Conservation (phyloP, 306 rosid species). For the Herpetospermum pedunculosum region DNA sequence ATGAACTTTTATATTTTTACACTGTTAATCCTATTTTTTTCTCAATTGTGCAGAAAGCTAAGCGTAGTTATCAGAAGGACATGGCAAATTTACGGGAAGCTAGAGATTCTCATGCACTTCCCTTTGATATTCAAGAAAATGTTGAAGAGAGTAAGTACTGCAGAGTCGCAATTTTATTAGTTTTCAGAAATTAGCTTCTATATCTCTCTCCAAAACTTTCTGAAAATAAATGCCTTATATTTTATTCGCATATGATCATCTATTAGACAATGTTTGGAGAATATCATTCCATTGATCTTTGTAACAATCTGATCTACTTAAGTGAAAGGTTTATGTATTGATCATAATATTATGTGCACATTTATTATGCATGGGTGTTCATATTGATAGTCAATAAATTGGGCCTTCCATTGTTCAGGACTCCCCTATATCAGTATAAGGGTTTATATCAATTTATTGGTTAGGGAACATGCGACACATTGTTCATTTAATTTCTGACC, state of each 20-base stretch:
- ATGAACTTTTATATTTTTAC: not conserved
- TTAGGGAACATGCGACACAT: not conserved
- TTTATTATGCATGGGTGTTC: not conserved
- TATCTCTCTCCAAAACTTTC: not conserved
- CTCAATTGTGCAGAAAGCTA: conserved; percentile 61
- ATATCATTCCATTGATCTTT: not conserved
- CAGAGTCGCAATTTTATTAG: not conserved
- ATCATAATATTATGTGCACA: not conserved
- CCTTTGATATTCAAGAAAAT: conserved; percentile 42
- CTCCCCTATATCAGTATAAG: not conserved
- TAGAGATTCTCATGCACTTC: conserved; percentile 44
- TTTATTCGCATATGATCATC: not conserved
- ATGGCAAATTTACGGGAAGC: conserved; percentile 44
- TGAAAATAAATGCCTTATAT: not conserved
- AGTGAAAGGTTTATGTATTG: not conserved
- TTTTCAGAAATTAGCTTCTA: not conserved
- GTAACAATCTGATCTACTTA: not conserved
- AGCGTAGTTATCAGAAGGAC: conserved; percentile 88
- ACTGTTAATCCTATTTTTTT: not conserved
- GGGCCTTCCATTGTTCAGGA: not conserved
- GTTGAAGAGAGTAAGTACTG: conserved; percentile 40
- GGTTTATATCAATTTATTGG: not conserved
- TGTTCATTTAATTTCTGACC: not conserved
- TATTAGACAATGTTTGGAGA: not conserved
- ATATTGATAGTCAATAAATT: not conserved